A percentile compares a stretch with the other conserved stretches of the same genome.
Conservation (phyloP, 75 land plant genomes). For the Picea sitchensis region DNA sequence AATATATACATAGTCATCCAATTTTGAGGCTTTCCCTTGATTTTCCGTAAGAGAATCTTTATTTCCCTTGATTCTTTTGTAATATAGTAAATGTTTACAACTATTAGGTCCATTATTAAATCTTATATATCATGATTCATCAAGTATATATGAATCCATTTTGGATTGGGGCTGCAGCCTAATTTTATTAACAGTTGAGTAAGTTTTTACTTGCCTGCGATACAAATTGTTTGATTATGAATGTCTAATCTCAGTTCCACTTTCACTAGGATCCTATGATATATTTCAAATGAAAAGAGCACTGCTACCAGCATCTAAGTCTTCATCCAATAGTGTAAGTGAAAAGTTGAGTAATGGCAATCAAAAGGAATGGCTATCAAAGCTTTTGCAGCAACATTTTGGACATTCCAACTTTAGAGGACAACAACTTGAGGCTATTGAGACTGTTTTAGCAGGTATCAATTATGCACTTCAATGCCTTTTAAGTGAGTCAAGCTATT, state of each 20-base stretch:
- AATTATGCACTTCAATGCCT: neutral
- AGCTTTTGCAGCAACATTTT: conserved; percentile 73
- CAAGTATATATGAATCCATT: neutral
- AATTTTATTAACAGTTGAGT: neutral
- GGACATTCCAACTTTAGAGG: conserved; percentile 79
- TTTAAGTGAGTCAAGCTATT: neutral
- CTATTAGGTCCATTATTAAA: no score
- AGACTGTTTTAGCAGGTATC: conserved; percentile 76
- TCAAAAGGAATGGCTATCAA: conserved; percentile 42
- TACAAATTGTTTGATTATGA: neutral
- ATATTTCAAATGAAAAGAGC: conserved; percentile 9
- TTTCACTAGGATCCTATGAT: neutral
- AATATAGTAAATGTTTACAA: no score
- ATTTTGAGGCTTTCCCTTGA: no score
- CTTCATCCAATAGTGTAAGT: neutral
- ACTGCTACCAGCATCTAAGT: conserved; percentile 1
- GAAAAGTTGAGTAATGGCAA: neutral
- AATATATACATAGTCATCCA: no score
- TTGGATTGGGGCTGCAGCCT: neutral
- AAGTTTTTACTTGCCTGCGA: neutral
- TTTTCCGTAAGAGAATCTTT: no score
- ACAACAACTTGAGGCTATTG: conserved; percentile 79
- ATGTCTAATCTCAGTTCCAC: conserved; percentile 3
- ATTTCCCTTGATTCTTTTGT: no score
- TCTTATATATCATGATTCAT: no score